Base-by-base conservation (phyloP, 73 alveolate species). In the Blepharisma japonicum region DNA sequence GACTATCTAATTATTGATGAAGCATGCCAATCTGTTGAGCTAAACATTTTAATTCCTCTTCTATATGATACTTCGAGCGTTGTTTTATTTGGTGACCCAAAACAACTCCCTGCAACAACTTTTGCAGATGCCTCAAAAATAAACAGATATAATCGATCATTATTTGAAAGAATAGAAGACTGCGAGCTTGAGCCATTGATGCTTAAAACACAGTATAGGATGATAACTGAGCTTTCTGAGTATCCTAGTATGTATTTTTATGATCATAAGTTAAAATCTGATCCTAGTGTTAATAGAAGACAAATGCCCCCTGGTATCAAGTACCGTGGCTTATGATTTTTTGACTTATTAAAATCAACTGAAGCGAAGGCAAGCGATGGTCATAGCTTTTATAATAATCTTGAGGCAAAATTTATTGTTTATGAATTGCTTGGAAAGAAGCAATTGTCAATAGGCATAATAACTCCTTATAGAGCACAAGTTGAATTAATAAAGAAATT, bases 141-240 rank as follows among this genome's bases (percentile, higher is more conserved):
- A 20, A 77, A 85, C 56, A 68, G 70, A 49, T 87, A 87, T 68
- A 79, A 77, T 56, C 83, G 81, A 46, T 82, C 92, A 53, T 47
- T 87, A 20, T 87, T 85, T 71, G 94, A 85, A 53, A 77, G 94
- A 27, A 27, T 87, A n/a, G 72, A 14, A 54, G 55, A 91, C 51
- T 85, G 83, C 78, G 94, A 91, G 55, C 83, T 66, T 56, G 88
- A 87, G 50, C 89, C 88, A 84, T 68, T 74, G 67, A 94, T 93
- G 95, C 94, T 97, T 67, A 78, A 86, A 14, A 93, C 89, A 42
- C 96, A 97, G 90, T 97, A 97, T 86, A 84, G 99, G 68, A 97
- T 97, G 99, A 96, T 61, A 14, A 1, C 38, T 9, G 74, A 61
- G 14, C 14, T 61, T 39, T 18, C 48, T 25, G 74, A 61, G 47